These are phyloP conservation scores for Heliocybe sulcata DNA, from an alignment of 1,284 basidiomycete genomes.

Conservation along the genomic window DNA sequence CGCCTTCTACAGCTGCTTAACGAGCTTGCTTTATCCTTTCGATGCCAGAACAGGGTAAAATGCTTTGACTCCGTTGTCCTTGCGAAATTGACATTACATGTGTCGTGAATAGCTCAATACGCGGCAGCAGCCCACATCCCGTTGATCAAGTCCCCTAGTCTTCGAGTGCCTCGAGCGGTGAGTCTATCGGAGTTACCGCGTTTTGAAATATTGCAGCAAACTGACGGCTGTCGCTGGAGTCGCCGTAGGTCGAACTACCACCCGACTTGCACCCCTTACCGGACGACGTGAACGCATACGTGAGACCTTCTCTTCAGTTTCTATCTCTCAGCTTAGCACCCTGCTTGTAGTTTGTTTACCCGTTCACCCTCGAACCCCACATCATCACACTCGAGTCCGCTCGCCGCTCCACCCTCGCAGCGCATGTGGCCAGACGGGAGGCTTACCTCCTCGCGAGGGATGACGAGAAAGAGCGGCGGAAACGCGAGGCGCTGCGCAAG, in stretches of 20 bases:
- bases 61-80: no score
- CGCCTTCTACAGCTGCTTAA: no score
- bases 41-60: no score
- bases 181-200: constrained; percentile 14
- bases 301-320: constrained; percentile 31
- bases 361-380: constrained; percentile 86
- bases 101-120: constrained; percentile 43
- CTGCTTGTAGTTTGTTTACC: constrained; percentile 77
- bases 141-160: constrained; percentile 84
- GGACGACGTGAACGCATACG: constrained; percentile 82
- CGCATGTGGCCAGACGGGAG: constrained; percentile 60
- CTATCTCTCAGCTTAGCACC: neutral
- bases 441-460: constrained; percentile 64
- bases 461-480: constrained; percentile 70
- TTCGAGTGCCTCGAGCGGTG: constrained; percentile 80
- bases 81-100: no score
- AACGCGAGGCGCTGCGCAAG: constrained; percentile 65
- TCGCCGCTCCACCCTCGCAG: constrained; percentile 56
- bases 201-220: neutral
- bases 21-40: no score
- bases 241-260: constrained; percentile 66
- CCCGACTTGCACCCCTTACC: constrained; percentile 90
- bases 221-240: constrained; percentile 29
- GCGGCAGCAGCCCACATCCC: constrained; percentile 69
- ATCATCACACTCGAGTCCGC: constrained; percentile 67